Conservation (phyloP, 306 rosid genomes). For the Prunus mira region DNA sequence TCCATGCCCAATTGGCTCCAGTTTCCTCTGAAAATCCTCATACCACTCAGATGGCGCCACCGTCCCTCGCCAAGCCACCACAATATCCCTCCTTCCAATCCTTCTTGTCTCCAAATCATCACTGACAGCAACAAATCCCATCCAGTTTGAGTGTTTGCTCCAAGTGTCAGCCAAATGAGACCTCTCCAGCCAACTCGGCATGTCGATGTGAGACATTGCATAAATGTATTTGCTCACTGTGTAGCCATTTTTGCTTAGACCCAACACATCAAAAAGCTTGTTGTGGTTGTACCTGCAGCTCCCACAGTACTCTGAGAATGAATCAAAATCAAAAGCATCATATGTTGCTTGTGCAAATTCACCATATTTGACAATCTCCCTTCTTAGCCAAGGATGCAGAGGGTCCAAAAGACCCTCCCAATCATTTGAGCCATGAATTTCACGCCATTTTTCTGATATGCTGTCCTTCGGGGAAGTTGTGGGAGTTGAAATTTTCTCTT, state of each 20-base stretch:
- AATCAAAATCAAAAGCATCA: slow-evolving; percentile 63
- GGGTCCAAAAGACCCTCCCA: slow-evolving; percentile 58
- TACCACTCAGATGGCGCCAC: slow-evolving; percentile 68
- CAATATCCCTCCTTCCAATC: slow-evolving; percentile 59
- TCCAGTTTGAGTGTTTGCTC: slow-evolving; percentile 76
- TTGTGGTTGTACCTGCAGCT: slow-evolving; percentile 50
- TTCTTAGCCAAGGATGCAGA: slow-evolving; percentile 51
- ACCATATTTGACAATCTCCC: slow-evolving; percentile 67
- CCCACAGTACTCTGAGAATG: slow-evolving; percentile 57
- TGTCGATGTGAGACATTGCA: slow-evolving; percentile 58
- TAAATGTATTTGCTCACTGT: slow-evolving; percentile 47
- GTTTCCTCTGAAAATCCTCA: slow-evolving; percentile 48
- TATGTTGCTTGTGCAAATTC: slow-evolving; percentile 74
- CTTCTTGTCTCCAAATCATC: slow-evolving; percentile 48
- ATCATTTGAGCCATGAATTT: slow-evolving; percentile 43
- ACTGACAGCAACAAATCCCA: slow-evolving; percentile 56
- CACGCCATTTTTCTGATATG: slow-evolving; percentile 48
- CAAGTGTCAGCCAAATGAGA: slow-evolving; percentile 44
- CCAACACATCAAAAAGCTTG: slow-evolving; percentile 41
- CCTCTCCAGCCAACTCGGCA: slow-evolving; percentile 62
- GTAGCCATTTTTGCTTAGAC: slow-evolving; percentile 39
- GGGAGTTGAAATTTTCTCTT: slow-evolving; percentile 43
- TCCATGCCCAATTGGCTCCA: slow-evolving; percentile 38
- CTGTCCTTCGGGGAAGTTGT: slow-evolving; percentile 52
- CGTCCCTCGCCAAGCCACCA: slow-evolving; percentile 69